These are phyloP conservation scores for Penicillium soppii DNA, from an alignment of 495 filamentous ascomycete genomes.

Conservation along the genomic window DNA sequence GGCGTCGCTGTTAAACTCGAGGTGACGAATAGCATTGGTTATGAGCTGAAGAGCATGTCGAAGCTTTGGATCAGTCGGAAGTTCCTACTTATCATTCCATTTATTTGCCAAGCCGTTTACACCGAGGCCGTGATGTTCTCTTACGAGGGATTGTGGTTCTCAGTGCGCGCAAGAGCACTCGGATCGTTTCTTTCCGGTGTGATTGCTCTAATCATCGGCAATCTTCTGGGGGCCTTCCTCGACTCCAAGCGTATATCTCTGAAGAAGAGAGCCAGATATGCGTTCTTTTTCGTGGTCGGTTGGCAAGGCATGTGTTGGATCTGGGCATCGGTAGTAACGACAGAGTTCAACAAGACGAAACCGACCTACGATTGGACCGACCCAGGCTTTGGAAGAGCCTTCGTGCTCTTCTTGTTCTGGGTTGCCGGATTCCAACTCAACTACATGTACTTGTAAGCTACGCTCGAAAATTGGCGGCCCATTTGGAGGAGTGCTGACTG, in stretches of 20 bases:
- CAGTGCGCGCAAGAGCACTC: conserved; percentile 59
- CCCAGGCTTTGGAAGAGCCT: conserved; percentile 55
- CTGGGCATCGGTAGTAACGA: conserved; percentile 58
- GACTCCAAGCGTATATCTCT: conserved; percentile 49
- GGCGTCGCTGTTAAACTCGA: conserved; percentile 51
- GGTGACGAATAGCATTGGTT: conserved; percentile 45
- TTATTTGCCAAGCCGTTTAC: conserved; percentile 62
- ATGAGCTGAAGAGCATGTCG: conserved; percentile 51
- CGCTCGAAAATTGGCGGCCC: background rate
- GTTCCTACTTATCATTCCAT: conserved; percentile 57
- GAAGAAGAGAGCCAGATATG: conserved; percentile 44
- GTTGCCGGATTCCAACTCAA: conserved; percentile 62
- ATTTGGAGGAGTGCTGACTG: conserved; percentile 6
- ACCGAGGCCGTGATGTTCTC: conserved; percentile 64
- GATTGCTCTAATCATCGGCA: conserved; percentile 55
- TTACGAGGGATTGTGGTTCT: conserved; percentile 59
- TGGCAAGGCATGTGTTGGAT: conserved; percentile 62
- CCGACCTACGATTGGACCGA: conserved; percentile 59
- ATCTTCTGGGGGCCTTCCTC: conserved; percentile 55
- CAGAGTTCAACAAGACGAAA: conserved; percentile 46
- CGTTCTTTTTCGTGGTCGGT: conserved; percentile 44
- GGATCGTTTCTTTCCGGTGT: conserved; percentile 62
- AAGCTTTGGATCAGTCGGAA: conserved; percentile 51
- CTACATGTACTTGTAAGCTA: conserved; percentile 58
- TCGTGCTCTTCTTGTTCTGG: conserved; percentile 58